Percentiles rank a stretch among this genome's conserved stretches.
phyloP scores from a whole-genome alignment of 495 filamentous ascomycete species.

The Lasiosphaeria ovina region DNA sequence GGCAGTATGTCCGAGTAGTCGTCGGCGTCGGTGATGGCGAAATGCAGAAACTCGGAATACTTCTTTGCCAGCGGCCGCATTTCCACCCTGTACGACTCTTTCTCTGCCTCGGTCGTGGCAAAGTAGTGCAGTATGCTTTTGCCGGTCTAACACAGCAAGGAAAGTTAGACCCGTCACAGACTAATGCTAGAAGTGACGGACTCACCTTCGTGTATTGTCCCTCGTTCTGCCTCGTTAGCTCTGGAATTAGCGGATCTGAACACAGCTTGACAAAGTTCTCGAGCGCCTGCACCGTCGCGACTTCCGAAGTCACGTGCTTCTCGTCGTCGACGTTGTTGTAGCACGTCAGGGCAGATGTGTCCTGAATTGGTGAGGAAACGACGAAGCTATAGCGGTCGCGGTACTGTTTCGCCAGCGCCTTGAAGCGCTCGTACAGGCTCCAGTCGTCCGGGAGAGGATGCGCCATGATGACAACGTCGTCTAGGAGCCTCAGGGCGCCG shows the following conservation, averaged over 20 bases:
- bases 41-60: conserved; percentile 33
- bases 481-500: conserved; percentile 11
- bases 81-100: conserved; percentile 18
- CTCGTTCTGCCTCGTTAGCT: conserved; percentile 36
- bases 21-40: conserved; percentile 32
- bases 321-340: conserved; percentile 31
- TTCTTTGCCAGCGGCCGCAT: conserved; percentile 34
- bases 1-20: conserved; percentile 34
- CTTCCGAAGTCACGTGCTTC: conserved; percentile 10
- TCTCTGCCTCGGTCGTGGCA: conserved; percentile 16
- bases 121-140: conserved; percentile 41
- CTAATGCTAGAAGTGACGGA: not conserved
- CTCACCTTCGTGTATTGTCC: conserved; percentile 28
- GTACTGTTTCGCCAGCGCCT: conserved; percentile 25
- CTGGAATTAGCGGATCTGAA: conserved; percentile 29
- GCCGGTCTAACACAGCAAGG: conserved; percentile 19
- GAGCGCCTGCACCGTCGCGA: conserved; percentile 17
- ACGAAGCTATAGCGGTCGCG: conserved; percentile 34
- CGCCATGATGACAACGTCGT: conserved; percentile 22
- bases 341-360: conserved; percentile 25
- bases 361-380: conserved; percentile 16
- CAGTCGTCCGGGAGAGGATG: conserved; percentile 19
- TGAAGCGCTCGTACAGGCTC: conserved; percentile 22
- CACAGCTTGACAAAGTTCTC: conserved; percentile 30
- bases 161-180: not conserved